Evolutionary conservation across 805 yeast genomes (phyloP), one percentile per base, ranked within the genome.

Genomic region (Komagataella mondaviorum): DNA sequence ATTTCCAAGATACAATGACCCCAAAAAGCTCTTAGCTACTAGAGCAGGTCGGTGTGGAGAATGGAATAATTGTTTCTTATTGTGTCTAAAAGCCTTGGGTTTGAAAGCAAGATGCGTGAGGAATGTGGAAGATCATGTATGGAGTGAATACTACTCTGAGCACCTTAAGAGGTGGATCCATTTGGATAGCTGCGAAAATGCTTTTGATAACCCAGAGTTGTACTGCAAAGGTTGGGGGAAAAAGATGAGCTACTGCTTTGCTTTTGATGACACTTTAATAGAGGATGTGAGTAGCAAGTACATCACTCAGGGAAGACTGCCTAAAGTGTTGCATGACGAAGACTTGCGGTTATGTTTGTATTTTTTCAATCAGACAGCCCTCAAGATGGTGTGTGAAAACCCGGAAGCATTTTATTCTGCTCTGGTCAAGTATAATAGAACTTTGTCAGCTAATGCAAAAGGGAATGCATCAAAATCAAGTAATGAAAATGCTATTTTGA

Each of bases 111-210:
- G 98, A 50, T 89, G 84, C 60, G 69, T 90, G 2, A 87, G 95
- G 95, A 89, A 88, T 63, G 70, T 77, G 6, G 98, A 91, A 62
- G 98, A 91, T 63, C 98, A 91, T 63, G 97, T 88, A 1, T 91
- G 98, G 98, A 85, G 95, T 59, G 98, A 91, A 61, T 83, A 85
- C 58, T 90, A 79, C 62, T 85, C 95, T 1, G 63, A 59, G 0
- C 59, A 67, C 18, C 69, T 77, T 55, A 64, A 73, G 47, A 66
- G 88, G 51, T 91, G 98, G 97, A 72, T 90, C 17, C 98, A 91
- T 64, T 69, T 86, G 16, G 98, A 90, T 60, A 78, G 88, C 6
- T 91, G 98, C 63, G 98, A 90, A 58, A 83, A 80, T 48, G 81
- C 90, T 0, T 88, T 73, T 66, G 95, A 91, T 63, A 78, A 87